phyloP scores from a whole-genome alignment of 257 asterid genomes.

The Hygrophila difformis region DNA sequence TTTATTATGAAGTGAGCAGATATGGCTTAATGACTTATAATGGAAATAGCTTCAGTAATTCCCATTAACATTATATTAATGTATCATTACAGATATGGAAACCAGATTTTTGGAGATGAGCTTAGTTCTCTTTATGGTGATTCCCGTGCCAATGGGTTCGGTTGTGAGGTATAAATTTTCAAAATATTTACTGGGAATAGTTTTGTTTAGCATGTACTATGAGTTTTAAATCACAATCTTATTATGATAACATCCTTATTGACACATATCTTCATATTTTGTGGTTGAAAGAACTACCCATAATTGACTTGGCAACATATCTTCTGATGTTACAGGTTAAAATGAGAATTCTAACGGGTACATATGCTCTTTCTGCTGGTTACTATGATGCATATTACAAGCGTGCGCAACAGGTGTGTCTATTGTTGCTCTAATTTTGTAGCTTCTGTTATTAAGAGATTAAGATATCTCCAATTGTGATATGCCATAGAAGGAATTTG shows the following conservation, averaged over 20 bases:
- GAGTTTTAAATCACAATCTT: no score
- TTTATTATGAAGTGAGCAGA: no score
- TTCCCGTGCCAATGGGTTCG: slow-evolving; percentile 91
- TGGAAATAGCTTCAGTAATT: no score
- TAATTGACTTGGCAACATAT: slow-evolving; percentile 1
- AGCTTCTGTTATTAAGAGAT: slow-evolving; percentile 1
- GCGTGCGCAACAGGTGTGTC: slow-evolving; percentile 87
- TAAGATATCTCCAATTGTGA: slow-evolving; percentile 5
- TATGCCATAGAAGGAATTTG: not conserved
- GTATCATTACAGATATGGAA: slow-evolving; percentile 55
- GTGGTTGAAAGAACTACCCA: slow-evolving; percentile 9
- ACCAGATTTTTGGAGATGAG: slow-evolving; percentile 66
- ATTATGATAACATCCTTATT: no score
- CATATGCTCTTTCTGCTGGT: slow-evolving; percentile 98
- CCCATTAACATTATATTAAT: not conserved
- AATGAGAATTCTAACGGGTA: slow-evolving; percentile 93
- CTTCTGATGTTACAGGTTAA: slow-evolving; percentile 58
- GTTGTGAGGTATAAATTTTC: slow-evolving; percentile 66
- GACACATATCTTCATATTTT: no score
- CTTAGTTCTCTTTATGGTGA: slow-evolving; percentile 67
- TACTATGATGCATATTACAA: slow-evolving; percentile 97
- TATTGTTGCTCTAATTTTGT: slow-evolving; percentile 6
- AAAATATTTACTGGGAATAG: no score
- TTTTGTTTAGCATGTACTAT: no score
- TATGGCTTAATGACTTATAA: no score